Evolutionary conservation across 257 asterid genomes (phyloP), one percentile per base, ranked within the genome.

Genomic region (Primulina tabacum): DNA sequence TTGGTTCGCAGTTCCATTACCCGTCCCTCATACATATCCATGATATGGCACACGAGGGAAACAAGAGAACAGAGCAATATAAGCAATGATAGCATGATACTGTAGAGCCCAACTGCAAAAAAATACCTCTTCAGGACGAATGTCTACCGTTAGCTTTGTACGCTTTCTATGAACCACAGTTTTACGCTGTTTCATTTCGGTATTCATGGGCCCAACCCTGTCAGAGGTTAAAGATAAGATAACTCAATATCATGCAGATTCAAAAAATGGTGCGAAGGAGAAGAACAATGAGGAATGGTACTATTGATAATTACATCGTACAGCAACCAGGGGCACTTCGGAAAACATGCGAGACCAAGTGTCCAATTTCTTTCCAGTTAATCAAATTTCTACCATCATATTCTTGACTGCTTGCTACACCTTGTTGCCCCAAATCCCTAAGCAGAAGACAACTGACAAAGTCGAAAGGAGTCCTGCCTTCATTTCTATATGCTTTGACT

Each of bases 191-290:
- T 88, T 94, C 77, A 91, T 29, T 77, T 91, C 97, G 60, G 88
- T 85, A 79, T 80, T 80, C 97, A 94, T 89, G 57, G 99, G 97
- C 72, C 97, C 99, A 82, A 88, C 68, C 97, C 99, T 94, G 86
- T 55, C 47, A 64, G 40, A 55, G 59, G 29, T 21, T 60, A 21
- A 62, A 3, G 18, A 8, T 56, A 55, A 56, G 34, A 26, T n/a
- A 63, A 6, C 26, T 68, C 6, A 26, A 37, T 26, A 21, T 10
- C 12, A 55, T 71, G 59, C 64, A 26, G 29, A 21, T n/a, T 26
- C 34, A 67, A 75, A 33, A 56, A 5, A 63, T 2, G 62, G 21
- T 24, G 20, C 29, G 2, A 28, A 17, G 21, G 28, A 64, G 38
- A 30, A 61, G 7, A 9, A 53, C 69, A 53, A 32, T 20, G 26